Evolutionary conservation across 192 early-diverging fungal species (phyloP), one percentile per base, ranked within the genome.

Genomic region (Martensiomyces pterosporus): DNA sequence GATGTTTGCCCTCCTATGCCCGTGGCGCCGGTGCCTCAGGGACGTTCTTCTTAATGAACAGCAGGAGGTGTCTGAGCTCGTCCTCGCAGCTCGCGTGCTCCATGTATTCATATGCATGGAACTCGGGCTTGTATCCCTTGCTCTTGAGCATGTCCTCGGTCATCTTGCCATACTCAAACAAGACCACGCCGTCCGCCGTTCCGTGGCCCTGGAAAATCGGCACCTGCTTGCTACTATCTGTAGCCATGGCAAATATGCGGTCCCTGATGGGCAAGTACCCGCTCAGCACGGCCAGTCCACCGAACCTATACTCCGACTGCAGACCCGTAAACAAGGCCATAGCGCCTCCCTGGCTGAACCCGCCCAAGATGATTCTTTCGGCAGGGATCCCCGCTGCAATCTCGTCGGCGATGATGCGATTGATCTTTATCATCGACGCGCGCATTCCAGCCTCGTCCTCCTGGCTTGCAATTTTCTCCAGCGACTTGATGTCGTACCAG

Each of bases 291-390:
- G 83, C 74, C 24, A 91, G 75, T 1, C 85, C 91, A 9, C 64
- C 88, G 3, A 90, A 64, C 49, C 81, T 80, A 37, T 75, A 62
- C 46, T 84, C 85, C 5, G 84, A 79, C 23, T 85, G 84, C 51
- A 95, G 59, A 4, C 76, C 82, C 8, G 80, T 80, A 47, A 88
- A 60, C 33, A 95, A 62, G 9, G 86, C 43, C 73, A 93, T 77
- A 0, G 85, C 93, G n/a, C 79, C 76, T 34, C 85, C 92, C 66
- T 98, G 96, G 17, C 91, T 94, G 52, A 98, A 98, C 0, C 96
- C 96, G 43, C 90, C 93, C 14, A 98, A 36, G 27, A 97, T 83
- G 38, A 98, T 98, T 14, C 91, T 79, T 29, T 83, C 67, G 4
- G 90, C 64, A 2, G 88, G 79, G 41, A 91, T 93, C 3, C 89